phyloP scores from a whole-genome alignment of 2,329 filamentous ascomycete genomes.

The Knufia fluminis region DNA sequence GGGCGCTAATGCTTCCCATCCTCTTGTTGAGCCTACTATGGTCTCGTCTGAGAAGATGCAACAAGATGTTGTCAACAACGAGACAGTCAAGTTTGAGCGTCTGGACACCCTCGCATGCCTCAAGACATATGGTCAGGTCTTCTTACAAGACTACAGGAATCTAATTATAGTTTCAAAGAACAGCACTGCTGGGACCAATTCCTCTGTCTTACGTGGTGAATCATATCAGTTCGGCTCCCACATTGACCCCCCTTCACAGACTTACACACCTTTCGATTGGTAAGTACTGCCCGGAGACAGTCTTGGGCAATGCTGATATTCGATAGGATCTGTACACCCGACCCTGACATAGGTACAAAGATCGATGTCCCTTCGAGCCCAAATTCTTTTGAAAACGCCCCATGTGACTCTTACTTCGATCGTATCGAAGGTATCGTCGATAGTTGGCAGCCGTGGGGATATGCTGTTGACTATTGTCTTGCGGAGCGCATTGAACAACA shows the following conservation, averaged over 20 bases:
- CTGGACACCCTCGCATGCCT: constrained; percentile 14
- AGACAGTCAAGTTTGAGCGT: constrained; percentile 7
- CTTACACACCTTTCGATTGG: constrained; percentile 9
- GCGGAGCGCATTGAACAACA: constrained; percentile 13
- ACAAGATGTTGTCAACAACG: not conserved
- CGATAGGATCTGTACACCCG: constrained; percentile 13
- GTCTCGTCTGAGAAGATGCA: not conserved
- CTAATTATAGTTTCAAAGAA: constrained; percentile 15
- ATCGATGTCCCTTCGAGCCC: not conserved
- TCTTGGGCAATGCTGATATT: not conserved
- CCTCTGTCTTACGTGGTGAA: not conserved
- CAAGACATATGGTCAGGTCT: constrained; percentile 12
- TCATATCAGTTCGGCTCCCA: not conserved
- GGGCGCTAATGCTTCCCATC: constrained; percentile 13
- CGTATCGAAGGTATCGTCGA: constrained; percentile 10
- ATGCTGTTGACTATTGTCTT: constrained; percentile 17
- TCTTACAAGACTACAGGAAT: constrained; percentile 12
- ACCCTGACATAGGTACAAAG: constrained; percentile 7
- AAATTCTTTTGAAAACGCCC: not conserved
- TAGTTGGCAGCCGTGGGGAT: constrained; percentile 14
- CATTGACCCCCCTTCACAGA: not conserved
- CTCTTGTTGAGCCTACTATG: not conserved
- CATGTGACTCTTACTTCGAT: constrained; percentile 13
- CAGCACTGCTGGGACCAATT: constrained; percentile 1
- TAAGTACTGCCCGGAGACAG: not conserved